Conservation (phyloP, 2,329 filamentous ascomycete genomes). For the Ophidiomyces ophidiicola region DNA sequence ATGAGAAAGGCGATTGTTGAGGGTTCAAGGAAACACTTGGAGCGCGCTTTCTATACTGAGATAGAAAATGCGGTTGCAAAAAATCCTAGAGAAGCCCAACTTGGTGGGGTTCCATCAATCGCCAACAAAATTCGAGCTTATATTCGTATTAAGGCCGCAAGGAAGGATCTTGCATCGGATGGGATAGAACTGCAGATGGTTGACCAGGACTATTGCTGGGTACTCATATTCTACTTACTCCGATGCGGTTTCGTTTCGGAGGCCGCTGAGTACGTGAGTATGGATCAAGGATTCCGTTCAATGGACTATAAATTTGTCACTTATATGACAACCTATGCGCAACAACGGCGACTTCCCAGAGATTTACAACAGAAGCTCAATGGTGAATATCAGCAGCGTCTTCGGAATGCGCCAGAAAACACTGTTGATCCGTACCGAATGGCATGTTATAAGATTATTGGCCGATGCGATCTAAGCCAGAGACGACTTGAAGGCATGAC, state of each 20-base stretch:
- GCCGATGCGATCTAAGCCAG: conserved; percentile 53
- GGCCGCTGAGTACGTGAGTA: conserved; percentile 73
- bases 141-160: conserved; percentile 63
- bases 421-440: conserved; percentile 89
- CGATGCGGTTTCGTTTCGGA: conserved; percentile 74
- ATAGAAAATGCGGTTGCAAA: conserved; percentile 67
- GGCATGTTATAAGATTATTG: conserved; percentile 96
- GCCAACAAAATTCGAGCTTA: conserved; percentile 88
- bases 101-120: conserved; percentile 77
- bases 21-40: conserved; percentile 67
- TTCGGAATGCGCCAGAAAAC: conserved; percentile 71
- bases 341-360: conserved; percentile 62
- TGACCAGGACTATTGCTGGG: conserved; percentile 80
- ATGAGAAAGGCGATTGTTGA: conserved; percentile 69
- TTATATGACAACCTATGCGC: conserved; percentile 76
- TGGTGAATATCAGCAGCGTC: conserved; percentile 76
- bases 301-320: conserved; percentile 81
- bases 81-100: conserved; percentile 75
- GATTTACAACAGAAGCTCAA: conserved; percentile 78
- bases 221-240: conserved; percentile 81
- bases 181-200: conserved; percentile 68
- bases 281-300: conserved; percentile 69
- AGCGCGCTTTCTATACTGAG: conserved; percentile 66
- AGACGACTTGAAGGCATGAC: conserved; percentile 47
- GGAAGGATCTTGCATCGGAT: conserved; percentile 75